Evolutionary conservation across 148 eudicot genomes (phyloP), one percentile per base, ranked within the genome.

Genomic region (Oxyria digyna): DNA sequence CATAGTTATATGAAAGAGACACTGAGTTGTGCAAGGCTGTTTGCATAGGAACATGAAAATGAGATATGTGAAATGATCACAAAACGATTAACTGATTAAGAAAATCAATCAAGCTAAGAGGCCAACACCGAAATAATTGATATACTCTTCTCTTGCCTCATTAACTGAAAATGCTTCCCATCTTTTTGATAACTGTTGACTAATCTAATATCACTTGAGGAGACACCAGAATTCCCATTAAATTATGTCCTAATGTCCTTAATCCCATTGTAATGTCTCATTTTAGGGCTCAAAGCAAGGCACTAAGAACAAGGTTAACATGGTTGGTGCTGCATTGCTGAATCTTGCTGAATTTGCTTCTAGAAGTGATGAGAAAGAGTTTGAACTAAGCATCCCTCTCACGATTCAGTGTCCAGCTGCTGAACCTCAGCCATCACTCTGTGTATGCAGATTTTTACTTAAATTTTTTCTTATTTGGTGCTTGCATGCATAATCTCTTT

Each of bases 311-410:
- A 93, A 89, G 81, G 71, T 62, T 62, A 49, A 80, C 37, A 68
- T 77, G 38, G 67, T 87, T 32, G 91, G 96, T 42, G 74, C 78
- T 54, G 91, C 85, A n/a, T 70, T 81, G 4, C 69, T 93, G 69
- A 87, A 93, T 72, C 81, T 93, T 70, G 96, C 98, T 74, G 96
- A 89, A 67, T 89, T 81, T 72, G 95, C 96, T 74, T 83, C 87
- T 32, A 74, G 70, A 77, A 73, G 73, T 24, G 91, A 86, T 62
- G 85, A 85, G 75, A 81, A 86, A 70, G 85, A 83, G 42, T 79
- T 81, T 71, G 86, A 89, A 14, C 71, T 89, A 57, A 75, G 74
- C 70, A 80, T 93, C 72, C 98, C 98, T 49, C 77, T 89, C 48
- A 63, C 65, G 41, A 38, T 80, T 73, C 74, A 88, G 12, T 78